Evolutionary conservation across 441 rosid genomes (phyloP).

Genomic region (Pelargonium fulgidum): DNA sequence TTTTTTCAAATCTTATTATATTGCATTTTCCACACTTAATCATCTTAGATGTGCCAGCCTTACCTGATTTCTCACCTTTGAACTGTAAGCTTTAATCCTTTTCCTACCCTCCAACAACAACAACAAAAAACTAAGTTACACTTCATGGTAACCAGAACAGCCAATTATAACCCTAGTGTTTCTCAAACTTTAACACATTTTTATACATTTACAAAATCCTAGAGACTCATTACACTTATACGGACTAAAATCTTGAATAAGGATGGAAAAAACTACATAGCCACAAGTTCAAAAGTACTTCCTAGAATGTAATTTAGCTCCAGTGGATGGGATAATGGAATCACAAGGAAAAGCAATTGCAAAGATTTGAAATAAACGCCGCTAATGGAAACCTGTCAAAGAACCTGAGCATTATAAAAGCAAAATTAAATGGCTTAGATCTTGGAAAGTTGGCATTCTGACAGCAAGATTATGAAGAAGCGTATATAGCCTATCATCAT

Average conservation of each 20-base stretch:
- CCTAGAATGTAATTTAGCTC: too few species aligned
- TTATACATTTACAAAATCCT: neutral
- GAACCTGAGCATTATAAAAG: neutral
- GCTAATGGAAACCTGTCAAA: neutral
- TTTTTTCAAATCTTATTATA: too few species aligned
- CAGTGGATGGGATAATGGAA: neutral
- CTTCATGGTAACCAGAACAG: too few species aligned
- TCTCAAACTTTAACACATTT: neutral
- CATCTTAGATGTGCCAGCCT: too few species aligned
- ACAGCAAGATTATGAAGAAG: neutral
- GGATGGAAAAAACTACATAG: too few species aligned
- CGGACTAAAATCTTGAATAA: neutral
- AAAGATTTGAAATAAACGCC: neutral
- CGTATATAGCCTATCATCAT: too few species aligned
- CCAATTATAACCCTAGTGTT: neutral
- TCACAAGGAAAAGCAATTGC: neutral
- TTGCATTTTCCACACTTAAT: too few species aligned
- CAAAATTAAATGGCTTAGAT: neutral
- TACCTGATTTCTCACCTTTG: neutral
- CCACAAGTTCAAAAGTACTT: too few species aligned
- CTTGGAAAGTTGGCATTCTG: neutral
- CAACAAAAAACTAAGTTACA: too few species aligned
- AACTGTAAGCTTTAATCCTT: neutral
- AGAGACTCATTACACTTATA: neutral
- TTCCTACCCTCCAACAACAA: neutral